phyloP scores from a whole-genome alignment of 257 asterid species.

The Petunia axillaris region DNA sequence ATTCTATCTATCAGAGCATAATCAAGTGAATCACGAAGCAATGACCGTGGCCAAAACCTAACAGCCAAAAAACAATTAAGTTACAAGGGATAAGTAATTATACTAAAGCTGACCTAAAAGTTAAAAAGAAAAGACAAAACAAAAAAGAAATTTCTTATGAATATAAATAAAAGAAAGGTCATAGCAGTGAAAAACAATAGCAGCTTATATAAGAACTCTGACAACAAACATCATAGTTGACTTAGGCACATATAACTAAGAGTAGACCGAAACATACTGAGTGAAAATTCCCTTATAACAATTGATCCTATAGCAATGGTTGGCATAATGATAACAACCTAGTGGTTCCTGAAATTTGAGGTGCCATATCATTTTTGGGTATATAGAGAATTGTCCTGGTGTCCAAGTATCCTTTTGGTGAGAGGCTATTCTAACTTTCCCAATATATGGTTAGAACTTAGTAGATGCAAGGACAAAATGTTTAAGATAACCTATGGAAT shows the following conservation, averaged over 20 bases:
- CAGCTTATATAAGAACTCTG: constrained; percentile 14
- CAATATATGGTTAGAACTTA: not conserved
- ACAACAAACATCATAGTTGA: constrained; percentile 4
- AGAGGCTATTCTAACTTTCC: constrained; percentile 17
- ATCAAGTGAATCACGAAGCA: constrained; percentile 80
- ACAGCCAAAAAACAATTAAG: constrained; percentile 22
- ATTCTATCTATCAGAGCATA: constrained; percentile 86
- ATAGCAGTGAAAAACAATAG: not conserved
- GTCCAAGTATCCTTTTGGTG: constrained; percentile 20
- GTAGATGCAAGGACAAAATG: not conserved
- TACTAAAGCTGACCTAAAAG: constrained; percentile 1
- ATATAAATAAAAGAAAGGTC: not conserved
- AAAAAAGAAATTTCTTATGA: constrained; percentile 2
- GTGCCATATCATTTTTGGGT: not conserved
- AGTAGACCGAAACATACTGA: not conserved
- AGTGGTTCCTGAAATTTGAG: not conserved
- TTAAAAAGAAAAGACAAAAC: not conserved
- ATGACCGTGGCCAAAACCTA: constrained; percentile 87
- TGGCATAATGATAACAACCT: not conserved
- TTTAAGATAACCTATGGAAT: not conserved
- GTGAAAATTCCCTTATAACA: constrained; percentile 12
- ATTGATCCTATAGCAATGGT: constrained; percentile 2
- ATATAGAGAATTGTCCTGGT: constrained; percentile 15
- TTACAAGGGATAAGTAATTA: not conserved
- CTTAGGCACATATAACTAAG: not conserved